Evolutionary conservation across 129 eudicot genomes (phyloP).

Genomic region (Deinandra increscens): DNA sequence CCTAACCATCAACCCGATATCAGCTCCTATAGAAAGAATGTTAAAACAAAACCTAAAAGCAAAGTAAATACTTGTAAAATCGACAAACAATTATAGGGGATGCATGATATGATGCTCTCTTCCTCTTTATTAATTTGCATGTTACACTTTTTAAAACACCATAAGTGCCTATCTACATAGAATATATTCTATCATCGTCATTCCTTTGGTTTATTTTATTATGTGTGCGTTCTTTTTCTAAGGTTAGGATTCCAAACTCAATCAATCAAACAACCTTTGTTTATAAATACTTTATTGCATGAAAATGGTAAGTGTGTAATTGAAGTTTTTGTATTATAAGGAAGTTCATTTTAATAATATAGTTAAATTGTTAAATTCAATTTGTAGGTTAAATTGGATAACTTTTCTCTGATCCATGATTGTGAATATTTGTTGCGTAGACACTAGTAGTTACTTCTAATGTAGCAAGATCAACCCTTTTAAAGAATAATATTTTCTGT

Average conservation of each 20-base stretch:
- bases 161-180: constrained; percentile 35
- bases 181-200: constrained; percentile 34
- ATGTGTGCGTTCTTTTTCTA: constrained; percentile 19
- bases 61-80: constrained; percentile 9
- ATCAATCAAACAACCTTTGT: constrained; percentile 26
- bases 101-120: constrained; percentile 28
- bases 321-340: constrained; percentile 1
- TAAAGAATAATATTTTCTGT: too few relatives aligned
- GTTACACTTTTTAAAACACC: constrained; percentile 30
- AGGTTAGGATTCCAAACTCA: constrained; percentile 24
- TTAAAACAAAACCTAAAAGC: too few relatives aligned
- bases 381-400: not conserved
- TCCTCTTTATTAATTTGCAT: constrained; percentile 19
- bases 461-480: not conserved
- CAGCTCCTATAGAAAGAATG: too few relatives aligned
- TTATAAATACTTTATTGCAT: constrained; percentile 4
- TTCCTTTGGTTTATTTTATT: constrained; percentile 16
- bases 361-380: not conserved
- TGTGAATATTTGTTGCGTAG: constrained; percentile 17
- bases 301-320: constrained; percentile 7
- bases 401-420: not conserved
- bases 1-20: too few relatives aligned
- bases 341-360: not conserved
- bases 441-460: not conserved
- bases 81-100: constrained; percentile 12